These are phyloP conservation scores for Biscogniauxia marginata DNA, from an alignment of 2,329 filamentous ascomycete species.

Conservation along the genomic window DNA sequence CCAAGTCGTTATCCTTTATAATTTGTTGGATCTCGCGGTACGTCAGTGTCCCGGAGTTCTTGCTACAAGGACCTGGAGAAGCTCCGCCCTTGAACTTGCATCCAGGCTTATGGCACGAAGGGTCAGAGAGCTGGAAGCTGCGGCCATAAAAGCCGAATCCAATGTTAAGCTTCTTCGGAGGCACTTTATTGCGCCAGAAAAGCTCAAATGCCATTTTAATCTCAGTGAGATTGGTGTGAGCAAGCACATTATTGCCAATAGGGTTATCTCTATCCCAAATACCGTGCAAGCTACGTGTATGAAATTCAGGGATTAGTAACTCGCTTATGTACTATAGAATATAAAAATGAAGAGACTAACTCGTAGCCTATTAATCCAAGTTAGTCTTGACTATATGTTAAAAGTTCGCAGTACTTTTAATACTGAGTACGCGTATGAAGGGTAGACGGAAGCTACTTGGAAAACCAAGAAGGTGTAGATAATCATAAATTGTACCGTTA, in stretches of 20 bases:
- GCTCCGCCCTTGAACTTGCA: conserved; percentile 22
- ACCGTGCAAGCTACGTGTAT: too few species aligned
- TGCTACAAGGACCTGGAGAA: conserved; percentile 21
- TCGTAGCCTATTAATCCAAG: too few species aligned
- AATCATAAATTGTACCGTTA: too few species aligned
- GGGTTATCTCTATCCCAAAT: conserved; percentile 38
- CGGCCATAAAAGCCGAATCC: conserved; percentile 43
- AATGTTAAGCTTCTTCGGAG: conserved; percentile 38
- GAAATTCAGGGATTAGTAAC: too few species aligned
- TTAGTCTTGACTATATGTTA: too few species aligned
- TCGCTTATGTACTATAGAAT: too few species aligned
- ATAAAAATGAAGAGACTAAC: too few species aligned
- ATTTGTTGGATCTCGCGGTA: conserved; percentile 28
- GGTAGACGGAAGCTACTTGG: too few species aligned
- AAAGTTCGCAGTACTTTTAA: too few species aligned
- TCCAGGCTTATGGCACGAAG: conserved; percentile 20
- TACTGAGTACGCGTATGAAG: too few species aligned
- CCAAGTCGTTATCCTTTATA: conserved; percentile 21
- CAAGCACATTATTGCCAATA: conserved; percentile 33
- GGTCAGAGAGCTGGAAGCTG: conserved; percentile 18
- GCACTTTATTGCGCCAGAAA: conserved; percentile 44
- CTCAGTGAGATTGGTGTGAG: conserved; percentile 48
- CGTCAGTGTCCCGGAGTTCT: conserved; percentile 24
- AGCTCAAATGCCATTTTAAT: conserved; percentile 42
- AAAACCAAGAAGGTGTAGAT: too few species aligned